Evolutionary conservation across 345 rosid species (phyloP).

Genomic region (Theobroma cacao): DNA sequence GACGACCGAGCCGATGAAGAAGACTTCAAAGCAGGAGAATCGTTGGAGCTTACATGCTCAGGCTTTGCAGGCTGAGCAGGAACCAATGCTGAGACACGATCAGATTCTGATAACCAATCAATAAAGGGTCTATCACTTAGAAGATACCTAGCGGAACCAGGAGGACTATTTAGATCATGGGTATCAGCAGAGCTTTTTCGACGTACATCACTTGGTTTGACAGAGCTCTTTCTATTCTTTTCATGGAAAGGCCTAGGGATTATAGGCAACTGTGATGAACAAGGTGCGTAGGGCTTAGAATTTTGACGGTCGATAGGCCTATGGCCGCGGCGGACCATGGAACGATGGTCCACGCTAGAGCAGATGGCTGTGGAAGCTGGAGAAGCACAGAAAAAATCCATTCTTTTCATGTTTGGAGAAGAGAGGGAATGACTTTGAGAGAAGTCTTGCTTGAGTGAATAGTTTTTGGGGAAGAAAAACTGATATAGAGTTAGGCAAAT

Average conservation of each 20-base stretch:
- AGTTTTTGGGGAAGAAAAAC: slow-evolving; percentile 3
- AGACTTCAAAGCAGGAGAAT: slow-evolving; percentile 33
- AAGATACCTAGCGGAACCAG: slow-evolving; percentile 61
- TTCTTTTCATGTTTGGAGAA: slow-evolving; percentile 48
- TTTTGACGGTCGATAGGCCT: slow-evolving; percentile 28
- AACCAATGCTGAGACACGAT: slow-evolving; percentile 34
- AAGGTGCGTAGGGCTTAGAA: slow-evolving; percentile 40
- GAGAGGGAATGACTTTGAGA: not conserved
- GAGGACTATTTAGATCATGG: slow-evolving; percentile 34
- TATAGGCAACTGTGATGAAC: slow-evolving; percentile 39
- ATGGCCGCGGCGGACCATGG: slow-evolving; percentile 43
- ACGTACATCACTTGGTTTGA: slow-evolving; percentile 29
- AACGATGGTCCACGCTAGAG: slow-evolving; percentile 40
- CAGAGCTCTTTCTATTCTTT: slow-evolving; percentile 29
- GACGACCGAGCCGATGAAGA: slow-evolving; percentile 22
- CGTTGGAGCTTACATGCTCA: slow-evolving; percentile 8
- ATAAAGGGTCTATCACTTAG: slow-evolving; percentile 46
- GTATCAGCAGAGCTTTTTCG: slow-evolving; percentile 67
- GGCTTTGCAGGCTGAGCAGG: slow-evolving; percentile 26
- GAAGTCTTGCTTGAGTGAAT: not conserved
- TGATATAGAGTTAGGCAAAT: not conserved
- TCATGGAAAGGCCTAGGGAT: slow-evolving; percentile 35
- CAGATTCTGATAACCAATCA: slow-evolving; percentile 44
- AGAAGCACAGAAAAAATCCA: slow-evolving; percentile 78
- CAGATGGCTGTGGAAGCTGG: slow-evolving; percentile 84